Base-by-base conservation (phyloP, 106 monocot species). In the Acorus gramineus region DNA sequence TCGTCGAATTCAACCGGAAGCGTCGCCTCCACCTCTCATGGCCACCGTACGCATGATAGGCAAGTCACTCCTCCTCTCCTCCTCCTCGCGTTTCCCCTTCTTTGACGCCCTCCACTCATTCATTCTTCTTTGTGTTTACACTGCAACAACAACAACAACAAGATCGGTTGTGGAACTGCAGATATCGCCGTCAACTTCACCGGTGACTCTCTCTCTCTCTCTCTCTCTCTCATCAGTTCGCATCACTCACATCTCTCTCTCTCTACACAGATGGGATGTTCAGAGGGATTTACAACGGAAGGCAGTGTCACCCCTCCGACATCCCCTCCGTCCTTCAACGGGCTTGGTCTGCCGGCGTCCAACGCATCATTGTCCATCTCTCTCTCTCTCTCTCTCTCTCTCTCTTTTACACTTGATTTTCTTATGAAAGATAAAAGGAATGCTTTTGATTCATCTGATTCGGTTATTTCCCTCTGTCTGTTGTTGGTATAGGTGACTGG, bases 111-210 rank as follows among this genome's bases (percentile, higher is more conserved):
- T 28, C 28, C 28, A 28, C 28, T 28, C 28, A 28, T 2, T 65
- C 8, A 49, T 50, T 56, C 3, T 61, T 9, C 11, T 42, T 49
- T 64, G 56, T 50, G 46, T 59, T 2, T 49, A 9, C 14, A 60
- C 50, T 55, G 47, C 43, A 56, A 28, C 28, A 28, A 28, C 28
- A 28, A 28, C 28, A 28, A 28, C 28, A 28, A 28, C 28, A 28
- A 28, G 1, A 28, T 28, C 28, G 28, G 28, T 28, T 28, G 28
- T 1, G 28, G 28, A 28, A 28, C 28, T 28, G 49, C 84, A 96
- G 96, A 98, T 61, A 85, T 98, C 8, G 96, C 87, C 10, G 96
- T 85, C 55, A 98, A 98, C 59, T 67, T 91, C 77, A 91, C 96
- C 66, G 90, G 95, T 90, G 47, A 80, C 66, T 50, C 51, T 47